Base-by-base conservation (phyloP, 768 basidiomycete genomes). In the Boletus tylopilopsis region DNA sequence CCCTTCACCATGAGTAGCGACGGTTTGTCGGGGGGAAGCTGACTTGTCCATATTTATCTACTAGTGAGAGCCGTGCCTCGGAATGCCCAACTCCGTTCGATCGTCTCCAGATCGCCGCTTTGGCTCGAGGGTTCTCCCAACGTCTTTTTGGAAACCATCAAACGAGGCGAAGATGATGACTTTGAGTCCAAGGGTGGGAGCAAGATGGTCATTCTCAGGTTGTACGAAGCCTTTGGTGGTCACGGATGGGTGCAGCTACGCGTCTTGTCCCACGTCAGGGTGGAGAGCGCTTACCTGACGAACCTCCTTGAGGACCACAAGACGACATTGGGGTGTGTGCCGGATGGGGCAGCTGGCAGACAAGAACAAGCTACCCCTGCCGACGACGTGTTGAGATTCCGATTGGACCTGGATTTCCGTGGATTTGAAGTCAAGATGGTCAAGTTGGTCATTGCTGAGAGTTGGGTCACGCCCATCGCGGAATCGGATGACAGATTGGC, bases 181-280 rank as follows among this genome's bases (percentile, higher is more conserved):
- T 70, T 73, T n/a, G 47, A 48, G 6, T 42, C 54, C 19, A 63
- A 58, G 13, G 48, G 55, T 13, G 55, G 56, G 4, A 62, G 63
- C 18, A 76, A 78, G 44, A 88, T 84, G 0, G 70, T 98, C 43
- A 72, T 98, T 7, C 69, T 96, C 36, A 79, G 95, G 8, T 59
- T 97, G n/a, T 97, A 94, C 67, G 96, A 99, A 65, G 91, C 92
- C 1, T 88, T 81, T 53, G 96, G 96, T 13, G 95, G 95, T 0
- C 90, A 93, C 55, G 93, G 87, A 3, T 76, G 72, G 18, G 83
- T 78, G 6, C 74, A 71, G 23, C 63, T 97, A 47, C 73, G 71
- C 39, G 71, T 94, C 41, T 71, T 78, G 0, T 66, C 68, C 2
- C 69, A 77, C 34, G 45, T 91, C 5, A 68, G 71, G 16, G 76